Evolutionary conservation across 2,329 filamentous ascomycete species (phyloP).

Genomic region (Colletotrichum euphorbiae): DNA sequence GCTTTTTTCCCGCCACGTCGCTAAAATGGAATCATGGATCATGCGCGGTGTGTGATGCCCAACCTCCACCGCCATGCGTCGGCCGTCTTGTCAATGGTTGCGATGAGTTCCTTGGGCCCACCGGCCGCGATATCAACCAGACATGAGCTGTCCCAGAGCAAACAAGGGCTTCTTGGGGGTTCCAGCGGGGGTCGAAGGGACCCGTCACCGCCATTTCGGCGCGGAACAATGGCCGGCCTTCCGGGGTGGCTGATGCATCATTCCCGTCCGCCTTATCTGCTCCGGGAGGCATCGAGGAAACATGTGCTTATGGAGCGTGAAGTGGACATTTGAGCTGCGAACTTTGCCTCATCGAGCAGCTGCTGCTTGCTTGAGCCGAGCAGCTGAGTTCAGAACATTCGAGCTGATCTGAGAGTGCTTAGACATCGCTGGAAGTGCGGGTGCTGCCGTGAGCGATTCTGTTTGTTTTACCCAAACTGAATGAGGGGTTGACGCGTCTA

Average conservation of each 20-base stretch:
- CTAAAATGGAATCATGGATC: constrained; percentile 29
- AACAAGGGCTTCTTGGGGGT: constrained; percentile 23
- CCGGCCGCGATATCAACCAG: constrained; percentile 34
- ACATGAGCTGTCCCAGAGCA: constrained; percentile 35
- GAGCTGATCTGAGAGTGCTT: background rate
- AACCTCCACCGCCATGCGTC: constrained; percentile 41
- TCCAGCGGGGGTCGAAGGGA: constrained; percentile 21
- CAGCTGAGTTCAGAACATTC: background rate
- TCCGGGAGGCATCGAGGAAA: background rate
- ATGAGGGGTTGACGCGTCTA: constrained; percentile 35
- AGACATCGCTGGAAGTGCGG: constrained; percentile 10
- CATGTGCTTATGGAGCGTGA: constrained; percentile 2
- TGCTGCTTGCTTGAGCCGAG: constrained; percentile 6
- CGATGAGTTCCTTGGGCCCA: constrained; percentile 29
- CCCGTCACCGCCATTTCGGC: constrained; percentile 40
- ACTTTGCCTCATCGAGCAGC: constrained; percentile 8
- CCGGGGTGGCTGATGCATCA: constrained; percentile 36
- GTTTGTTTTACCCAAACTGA: constrained; percentile 15
- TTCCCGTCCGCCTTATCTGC: constrained; percentile 11
- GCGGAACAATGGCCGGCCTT: constrained; percentile 36
- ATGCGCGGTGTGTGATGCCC: constrained; percentile 39
- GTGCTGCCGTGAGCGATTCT: constrained; percentile 19
- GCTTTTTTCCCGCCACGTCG: constrained; percentile 37
- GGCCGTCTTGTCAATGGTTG: constrained; percentile 32
- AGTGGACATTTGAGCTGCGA: background rate